Base-by-base conservation (phyloP, 2,329 filamentous ascomycete species). In the Stylonectria norvegica region DNA sequence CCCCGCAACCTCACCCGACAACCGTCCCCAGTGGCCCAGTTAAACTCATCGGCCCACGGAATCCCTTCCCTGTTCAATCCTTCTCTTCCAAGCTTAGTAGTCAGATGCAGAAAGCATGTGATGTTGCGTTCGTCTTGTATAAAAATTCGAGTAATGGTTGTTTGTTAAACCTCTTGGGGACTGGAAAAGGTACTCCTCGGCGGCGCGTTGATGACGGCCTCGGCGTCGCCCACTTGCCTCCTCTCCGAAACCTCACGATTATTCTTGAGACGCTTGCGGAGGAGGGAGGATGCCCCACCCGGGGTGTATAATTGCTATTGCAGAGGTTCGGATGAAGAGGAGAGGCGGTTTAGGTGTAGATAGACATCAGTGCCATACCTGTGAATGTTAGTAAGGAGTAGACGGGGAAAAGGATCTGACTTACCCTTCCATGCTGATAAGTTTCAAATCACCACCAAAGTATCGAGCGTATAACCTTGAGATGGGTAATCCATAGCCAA, bases 381-480 rank as follows among this genome's bases (percentile, higher is more conserved):
- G 55, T 22, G 22, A 17, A n/a, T 18, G 43, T 53, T 42, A 55
- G 43, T 39, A 20, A 36, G 23, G 39, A 37, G 18, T 34, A 20
- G 12, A 34, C 30, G 20, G 33, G 38, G 14, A 36, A 22, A 35
- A 22, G 43, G 48, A 34, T 23, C 15, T 31, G 39, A 64, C 86
- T 75, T 73, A 95, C 88, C 93, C 93, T 74, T 98, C 93, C 93
- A 98, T 98, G 64, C 89, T 96, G 60, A 98, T 98, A 64, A 98
- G 69, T 68, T 97, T 97, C 57, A 98, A 66, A 65, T 98, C 93
- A 43, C 93, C 93, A 44, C 93, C 93, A 69, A 98, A 98, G 70
- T 98, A 98, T 52, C 93, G 76, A 40, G 93, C 93, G 59, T 98
- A 98, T 37, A 98, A 73, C 50, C 93, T 76, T 53, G 88, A 95